Evolutionary conservation across 805 yeast species (phyloP), one percentile per base, ranked within the genome.

Genomic region (Saturnispora dispora): DNA sequence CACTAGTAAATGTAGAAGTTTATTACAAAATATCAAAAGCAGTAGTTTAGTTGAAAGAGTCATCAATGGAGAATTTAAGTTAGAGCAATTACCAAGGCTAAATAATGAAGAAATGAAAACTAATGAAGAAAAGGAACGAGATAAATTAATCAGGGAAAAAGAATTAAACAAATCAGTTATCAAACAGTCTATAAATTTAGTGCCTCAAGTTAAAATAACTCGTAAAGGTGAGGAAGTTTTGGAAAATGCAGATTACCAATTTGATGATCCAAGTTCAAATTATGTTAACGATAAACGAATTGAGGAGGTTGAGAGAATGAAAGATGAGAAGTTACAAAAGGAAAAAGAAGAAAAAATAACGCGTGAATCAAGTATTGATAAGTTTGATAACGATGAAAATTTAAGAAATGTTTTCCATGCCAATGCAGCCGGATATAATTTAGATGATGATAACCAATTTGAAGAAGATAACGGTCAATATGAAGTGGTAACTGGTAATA

Each of bases 181-280:
- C 47, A 81, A 82, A 42, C 57, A 54, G 33, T 59, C 53, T 1
- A 45, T 57, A 35, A 62, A 61, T 49, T 79, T 73, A 32, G 88
- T 88, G 17, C 53, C 54, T 15, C 75, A 82, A 44, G 79, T 87
- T 57, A 74, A 88, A 57, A 75, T 88, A 59, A 87, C 96, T 3
- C 96, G 88, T 63, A 86, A 85, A 64, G 96, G 96, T 25, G 96
- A 89, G 55, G 90, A 85, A 61, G 64, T 85, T n/a, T 74, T 87
- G 5, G 95, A 85, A 41, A 54, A 57, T 45, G 78, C 73, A 23
- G 77, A 73, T 39, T 64, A 62, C 46, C 64, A 63, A 36, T 60
- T 62, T 53, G 52, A 46, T 43, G 52, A 36, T 47, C 41, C 44
- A 39, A 47, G 54, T 5, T 48, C 59, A 13, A 59, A 59, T 20